Evolutionary conservation across 73 alveolate species (phyloP), one percentile per base, ranked within the genome.

Genomic region (Loxodes magnus): DNA sequence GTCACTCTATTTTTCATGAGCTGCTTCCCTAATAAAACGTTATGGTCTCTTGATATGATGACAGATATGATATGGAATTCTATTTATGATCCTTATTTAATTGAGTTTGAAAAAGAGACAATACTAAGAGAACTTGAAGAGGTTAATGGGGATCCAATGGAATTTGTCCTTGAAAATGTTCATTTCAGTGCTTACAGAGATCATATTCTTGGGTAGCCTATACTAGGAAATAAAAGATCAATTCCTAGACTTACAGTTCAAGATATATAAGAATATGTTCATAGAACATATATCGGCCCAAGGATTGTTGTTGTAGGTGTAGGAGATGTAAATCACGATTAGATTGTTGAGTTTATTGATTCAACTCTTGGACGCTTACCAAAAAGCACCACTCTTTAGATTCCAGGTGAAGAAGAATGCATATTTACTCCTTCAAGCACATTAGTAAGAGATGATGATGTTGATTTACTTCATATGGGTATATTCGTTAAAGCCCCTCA

Each of bases 171-270:
- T 67, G 80, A 79, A 43, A 60, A 52, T 39, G 77, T 72, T 2
- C 72, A 74, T 36, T 57, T 37, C 50, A 66, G 62, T 53, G 76
- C 73, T 0, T 85, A 61, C 54, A 69, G 77, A 62, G 72, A 82
- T 5, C 93, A 85, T 51, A 78, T 79, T 67, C 67, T 87, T 89
- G 94, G 95, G 17, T 81, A 57, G 50, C 93, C 94, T 17, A 87
- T 87, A 30, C 62, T 87, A 34, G 97, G 97, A 7, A 73, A 79
- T 27, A 74, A 71, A 41, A 68, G 71, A 15, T 67, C 79, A 50
- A 87, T 87, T 36, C 51, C 71, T 37, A 28, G 69, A 16, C 62
- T 87, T 16, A 71, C 68, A 4, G 65, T 87, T 41, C 92, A 78
- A 15, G 69, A 71, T 86, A 71, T 87, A 20, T 63, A 51, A 7